A percentile compares a stretch with the other conserved stretches of the same genome.
Evolutionary conservation across 1,284 basidiomycete genomes (phyloP).

Genomic region (Apiotrichum gracile): DNA sequence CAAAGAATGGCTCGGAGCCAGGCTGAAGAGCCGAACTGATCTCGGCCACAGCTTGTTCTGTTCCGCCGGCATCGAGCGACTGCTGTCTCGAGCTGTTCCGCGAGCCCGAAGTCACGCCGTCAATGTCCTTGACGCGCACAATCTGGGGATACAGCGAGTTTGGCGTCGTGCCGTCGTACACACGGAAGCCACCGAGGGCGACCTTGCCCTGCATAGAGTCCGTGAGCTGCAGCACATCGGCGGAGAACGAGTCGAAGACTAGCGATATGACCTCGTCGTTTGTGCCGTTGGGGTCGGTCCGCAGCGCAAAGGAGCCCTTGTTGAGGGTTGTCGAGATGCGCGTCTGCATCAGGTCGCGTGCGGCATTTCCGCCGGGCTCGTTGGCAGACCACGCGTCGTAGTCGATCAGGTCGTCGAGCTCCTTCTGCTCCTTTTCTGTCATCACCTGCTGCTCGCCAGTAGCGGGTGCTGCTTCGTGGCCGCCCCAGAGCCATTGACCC

Average conservation of each 20-base stretch:
- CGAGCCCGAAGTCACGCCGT: too few species aligned
- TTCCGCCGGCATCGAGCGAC: constrained; percentile 26
- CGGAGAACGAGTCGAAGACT: constrained; percentile 82
- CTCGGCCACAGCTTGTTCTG: constrained; percentile 31
- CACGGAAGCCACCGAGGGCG: constrained; percentile 79
- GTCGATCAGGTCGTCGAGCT: constrained; percentile 90
- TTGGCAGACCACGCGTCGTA: constrained; percentile 76
- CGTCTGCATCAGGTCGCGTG: constrained; percentile 75
- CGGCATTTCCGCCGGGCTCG: constrained; percentile 57
- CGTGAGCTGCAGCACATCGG: constrained; percentile 75
- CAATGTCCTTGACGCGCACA: constrained; percentile 72
- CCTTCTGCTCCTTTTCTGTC: constrained; percentile 85
- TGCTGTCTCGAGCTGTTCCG: constrained; percentile 17
- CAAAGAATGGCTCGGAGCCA: constrained; percentile 74
- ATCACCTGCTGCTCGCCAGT: constrained; percentile 28
- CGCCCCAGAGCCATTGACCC: constrained; percentile 73
- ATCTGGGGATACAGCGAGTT: constrained; percentile 85
- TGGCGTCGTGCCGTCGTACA: constrained; percentile 84
- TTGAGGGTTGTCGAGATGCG: constrained; percentile 73
- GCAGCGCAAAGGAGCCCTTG: constrained; percentile 79
- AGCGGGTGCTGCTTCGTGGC: constrained; percentile 40
- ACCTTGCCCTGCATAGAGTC: constrained; percentile 79
- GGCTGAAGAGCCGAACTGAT: constrained; percentile 36
- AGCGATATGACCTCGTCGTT: constrained; percentile 73
- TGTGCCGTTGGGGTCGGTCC: constrained; percentile 59